Evolutionary conservation across 225 moss, liverwort and hornwort genomes (phyloP), one percentile per base, ranked within the genome.

Genomic region (Physcomitrium patens): DNA sequence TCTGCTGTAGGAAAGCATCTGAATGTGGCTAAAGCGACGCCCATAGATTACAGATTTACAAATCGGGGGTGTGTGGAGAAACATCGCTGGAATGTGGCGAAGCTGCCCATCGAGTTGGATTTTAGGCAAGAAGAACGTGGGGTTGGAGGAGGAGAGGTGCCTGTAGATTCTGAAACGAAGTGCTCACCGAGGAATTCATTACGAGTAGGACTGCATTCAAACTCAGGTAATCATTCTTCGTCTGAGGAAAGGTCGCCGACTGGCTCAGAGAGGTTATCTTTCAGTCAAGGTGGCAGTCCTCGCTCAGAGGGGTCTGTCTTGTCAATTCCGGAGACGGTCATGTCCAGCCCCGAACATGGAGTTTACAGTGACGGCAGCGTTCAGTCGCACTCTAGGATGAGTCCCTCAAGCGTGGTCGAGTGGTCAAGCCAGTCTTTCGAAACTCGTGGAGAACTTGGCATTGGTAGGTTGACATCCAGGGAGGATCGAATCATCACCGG

Each of bases 391-490:
- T 79, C 84, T 19, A 66, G 86, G 41, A 64, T 26, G 12, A 84
- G 74, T 74, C 31, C 67, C 31, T 87, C 87, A 0, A 87, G 84
- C 60, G 57, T 73, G 73, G 87, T 74, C 12, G 84, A 83, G 53
- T 84, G 84, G 84, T 84, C 83, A 10, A 70, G 79, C 68, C 79
- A 75, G 8, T 84, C 81, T 10, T 71, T 75, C 8, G 87, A 77
- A 24, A 74, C 71, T 17, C 82, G 65, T 15, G 87, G 87, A 11
- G 87, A 84, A 74, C 87, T 87, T 12, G 79, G 82, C 65, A 84
- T 80, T 15, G 82, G 71, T 0, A 79, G 71, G 3, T 59, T 82
- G 63, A 75, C 87, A 1, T 44, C 82, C 5, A 82, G 71, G 23
- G 84, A 87, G 68, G 82, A 79, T 15, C 77, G 81, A 45, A 69